Evolutionary conservation across 1,284 basidiomycete species (phyloP).

Genomic region (Boletus semigastroideus): DNA sequence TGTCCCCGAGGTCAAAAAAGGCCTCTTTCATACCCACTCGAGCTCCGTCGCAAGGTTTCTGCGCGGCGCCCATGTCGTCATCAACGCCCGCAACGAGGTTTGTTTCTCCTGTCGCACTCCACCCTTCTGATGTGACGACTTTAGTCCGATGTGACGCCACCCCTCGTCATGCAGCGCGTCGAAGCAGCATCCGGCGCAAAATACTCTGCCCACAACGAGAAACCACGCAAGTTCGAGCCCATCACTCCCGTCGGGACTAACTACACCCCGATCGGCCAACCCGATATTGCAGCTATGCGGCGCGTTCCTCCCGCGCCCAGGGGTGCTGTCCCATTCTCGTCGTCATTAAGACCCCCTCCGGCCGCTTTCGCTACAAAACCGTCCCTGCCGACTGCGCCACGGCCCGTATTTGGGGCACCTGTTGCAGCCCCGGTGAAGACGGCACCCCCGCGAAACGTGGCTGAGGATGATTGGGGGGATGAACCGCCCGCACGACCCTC

Average conservation of each 20-base stretch:
- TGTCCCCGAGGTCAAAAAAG: constrained; percentile 90
- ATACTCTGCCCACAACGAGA: constrained; percentile 78
- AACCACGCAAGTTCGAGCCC: constrained; percentile 60
- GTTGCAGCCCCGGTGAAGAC: constrained; percentile 42
- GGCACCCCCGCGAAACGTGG: constrained; percentile 40
- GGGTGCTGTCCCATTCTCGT: constrained; percentile 11
- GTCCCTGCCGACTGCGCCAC: constrained; percentile 37
- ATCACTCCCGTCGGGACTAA: constrained; percentile 72
- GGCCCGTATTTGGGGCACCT: constrained; percentile 49
- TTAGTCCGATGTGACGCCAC: constrained; percentile 79
- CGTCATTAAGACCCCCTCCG: constrained; percentile 27
- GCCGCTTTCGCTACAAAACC: constrained; percentile 35
- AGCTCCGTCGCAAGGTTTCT: constrained; percentile 82
- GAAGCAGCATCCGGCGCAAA: constrained; percentile 91
- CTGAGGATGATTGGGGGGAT: constrained; percentile 59
- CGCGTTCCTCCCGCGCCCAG: constrained; percentile 40
- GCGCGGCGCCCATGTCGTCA: constrained; percentile 84
- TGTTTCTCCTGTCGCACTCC: constrained; percentile 14
- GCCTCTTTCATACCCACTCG: constrained; percentile 89
- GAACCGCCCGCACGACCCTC: constrained; percentile 44
- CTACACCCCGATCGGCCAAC: constrained; percentile 70
- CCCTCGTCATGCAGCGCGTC: constrained; percentile 82
- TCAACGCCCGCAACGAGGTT: constrained; percentile 91
- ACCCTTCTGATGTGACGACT: background rate
- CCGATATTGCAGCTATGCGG: constrained; percentile 64